Evolutionary conservation across 2,329 filamentous ascomycete species (phyloP).

Genomic region (Alternaria sp.): DNA sequence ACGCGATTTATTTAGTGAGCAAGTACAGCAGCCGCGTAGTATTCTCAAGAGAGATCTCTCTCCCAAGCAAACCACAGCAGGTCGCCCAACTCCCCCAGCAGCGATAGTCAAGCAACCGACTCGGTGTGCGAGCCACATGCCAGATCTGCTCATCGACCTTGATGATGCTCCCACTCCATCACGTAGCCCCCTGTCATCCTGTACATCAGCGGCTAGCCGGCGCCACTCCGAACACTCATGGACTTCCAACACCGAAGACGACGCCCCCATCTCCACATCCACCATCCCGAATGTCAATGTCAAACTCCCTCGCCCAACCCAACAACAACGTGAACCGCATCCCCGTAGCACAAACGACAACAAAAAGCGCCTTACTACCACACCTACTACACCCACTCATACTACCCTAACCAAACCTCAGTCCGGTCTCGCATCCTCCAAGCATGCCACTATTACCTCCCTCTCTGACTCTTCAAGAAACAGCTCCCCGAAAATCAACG

Average conservation of each 20-base stretch:
- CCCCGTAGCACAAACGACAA: neutral
- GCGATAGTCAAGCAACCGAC: neutral
- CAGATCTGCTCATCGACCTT: conserved; percentile 20
- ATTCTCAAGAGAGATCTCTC: neutral
- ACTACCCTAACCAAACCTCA: neutral
- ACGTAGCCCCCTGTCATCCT: conserved; percentile 8
- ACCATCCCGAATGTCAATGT: neutral
- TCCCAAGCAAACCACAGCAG: neutral
- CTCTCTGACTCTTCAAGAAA: no score
- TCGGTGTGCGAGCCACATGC: neutral
- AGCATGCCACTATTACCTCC: neutral
- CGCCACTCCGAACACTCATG: conserved; percentile 20
- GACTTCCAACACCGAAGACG: conserved; percentile 13
- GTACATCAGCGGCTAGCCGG: conserved; percentile 5
- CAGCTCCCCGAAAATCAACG: neutral
- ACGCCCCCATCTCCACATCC: neutral
- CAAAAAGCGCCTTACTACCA: neutral
- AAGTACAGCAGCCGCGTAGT: neutral
- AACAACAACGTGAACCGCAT: neutral
- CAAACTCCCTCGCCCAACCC: neutral
- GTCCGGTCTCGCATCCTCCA: neutral
- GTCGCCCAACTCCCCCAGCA: neutral
- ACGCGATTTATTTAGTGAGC: neutral
- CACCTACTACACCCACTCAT: no score
- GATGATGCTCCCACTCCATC: conserved; percentile 9